Evolutionary conservation across 2,329 filamentous ascomycete species (phyloP).

Genomic region (Trichoderma hamatum): DNA sequence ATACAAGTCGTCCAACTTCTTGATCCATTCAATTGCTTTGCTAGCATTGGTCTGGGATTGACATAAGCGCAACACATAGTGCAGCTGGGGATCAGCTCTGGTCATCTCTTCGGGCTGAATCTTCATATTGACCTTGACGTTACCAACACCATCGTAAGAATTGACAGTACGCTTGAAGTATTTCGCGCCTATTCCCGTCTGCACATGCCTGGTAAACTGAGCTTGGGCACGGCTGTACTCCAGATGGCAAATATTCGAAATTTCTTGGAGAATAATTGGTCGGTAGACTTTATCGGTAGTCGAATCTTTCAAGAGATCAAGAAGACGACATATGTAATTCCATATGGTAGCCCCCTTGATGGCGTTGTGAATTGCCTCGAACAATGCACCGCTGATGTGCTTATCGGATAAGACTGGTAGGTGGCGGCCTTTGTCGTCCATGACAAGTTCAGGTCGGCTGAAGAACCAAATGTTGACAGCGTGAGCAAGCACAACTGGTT

Average conservation of each 20-base stretch:
- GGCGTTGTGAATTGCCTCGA: conserved; percentile 45
- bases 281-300: conserved; percentile 38
- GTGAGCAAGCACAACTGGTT: conserved; percentile 40
- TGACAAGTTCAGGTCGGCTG: conserved; percentile 46
- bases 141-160: conserved; percentile 40
- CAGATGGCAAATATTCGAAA: conserved; percentile 49
- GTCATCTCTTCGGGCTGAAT: conserved; percentile 45
- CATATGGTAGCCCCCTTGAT: conserved; percentile 45
- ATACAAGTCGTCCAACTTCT: conserved; percentile 46
- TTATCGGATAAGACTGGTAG: conserved; percentile 45
- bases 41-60: conserved; percentile 41
- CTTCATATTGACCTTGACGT: conserved; percentile 45
- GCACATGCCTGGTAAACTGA: conserved; percentile 46
- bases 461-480: conserved; percentile 44
- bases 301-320: conserved; percentile 39
- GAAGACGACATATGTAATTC: conserved; percentile 44
- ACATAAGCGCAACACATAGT: conserved; percentile 51
- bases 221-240: conserved; percentile 46
- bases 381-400: conserved; percentile 46
- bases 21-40: conserved; percentile 45
- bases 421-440: conserved; percentile 48
- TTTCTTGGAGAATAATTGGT: conserved; percentile 48
- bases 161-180: conserved; percentile 48
- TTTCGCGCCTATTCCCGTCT: conserved; percentile 41
- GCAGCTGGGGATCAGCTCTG: conserved; percentile 44